Conservation (phyloP, 2,329 filamentous ascomycete species). For the Claviceps sp. region DNA sequence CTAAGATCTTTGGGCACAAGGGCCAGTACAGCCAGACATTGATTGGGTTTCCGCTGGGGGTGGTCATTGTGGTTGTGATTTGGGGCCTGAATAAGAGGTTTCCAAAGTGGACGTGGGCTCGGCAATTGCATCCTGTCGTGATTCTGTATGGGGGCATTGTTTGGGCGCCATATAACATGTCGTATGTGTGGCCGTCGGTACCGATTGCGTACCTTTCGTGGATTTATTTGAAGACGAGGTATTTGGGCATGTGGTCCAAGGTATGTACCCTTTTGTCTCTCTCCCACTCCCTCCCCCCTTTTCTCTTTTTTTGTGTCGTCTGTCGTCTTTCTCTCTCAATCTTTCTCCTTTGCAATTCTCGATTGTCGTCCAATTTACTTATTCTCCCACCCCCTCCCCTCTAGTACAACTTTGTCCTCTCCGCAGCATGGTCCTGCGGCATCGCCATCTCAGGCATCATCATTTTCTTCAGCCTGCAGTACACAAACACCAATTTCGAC, state of each 20-base stretch:
- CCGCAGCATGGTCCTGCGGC: conserved; percentile 35
- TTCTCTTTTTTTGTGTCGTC: too few relatives aligned
- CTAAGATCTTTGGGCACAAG: conserved; percentile 33
- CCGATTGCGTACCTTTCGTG: conserved; percentile 38
- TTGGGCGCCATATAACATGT: conserved; percentile 37
- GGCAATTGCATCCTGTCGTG: conserved; percentile 35
- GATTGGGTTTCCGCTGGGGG: conserved; percentile 36
- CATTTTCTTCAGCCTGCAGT: conserved; percentile 40
- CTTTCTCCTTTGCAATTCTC: neutral
- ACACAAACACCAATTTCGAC: conserved; percentile 25
- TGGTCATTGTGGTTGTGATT: conserved; percentile 29
- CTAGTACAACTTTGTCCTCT: conserved; percentile 40
- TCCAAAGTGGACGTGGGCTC: conserved; percentile 24
- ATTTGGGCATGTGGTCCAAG: conserved; percentile 38
- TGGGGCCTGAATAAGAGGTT: conserved; percentile 26
- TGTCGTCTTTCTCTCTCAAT: neutral
- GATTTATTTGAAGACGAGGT: conserved; percentile 36
- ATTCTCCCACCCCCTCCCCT: too few relatives aligned
- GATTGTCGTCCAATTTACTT: too few relatives aligned
- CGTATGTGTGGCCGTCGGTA: conserved; percentile 38
- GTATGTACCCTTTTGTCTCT: conserved; percentile 13
- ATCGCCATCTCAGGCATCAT: conserved; percentile 37
- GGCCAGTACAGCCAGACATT: conserved; percentile 35
- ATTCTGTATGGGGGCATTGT: conserved; percentile 32
- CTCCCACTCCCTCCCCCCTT: too few relatives aligned